Base-by-base conservation (phyloP, 305 asterid species). In the Solanum aculeatissimum region DNA sequence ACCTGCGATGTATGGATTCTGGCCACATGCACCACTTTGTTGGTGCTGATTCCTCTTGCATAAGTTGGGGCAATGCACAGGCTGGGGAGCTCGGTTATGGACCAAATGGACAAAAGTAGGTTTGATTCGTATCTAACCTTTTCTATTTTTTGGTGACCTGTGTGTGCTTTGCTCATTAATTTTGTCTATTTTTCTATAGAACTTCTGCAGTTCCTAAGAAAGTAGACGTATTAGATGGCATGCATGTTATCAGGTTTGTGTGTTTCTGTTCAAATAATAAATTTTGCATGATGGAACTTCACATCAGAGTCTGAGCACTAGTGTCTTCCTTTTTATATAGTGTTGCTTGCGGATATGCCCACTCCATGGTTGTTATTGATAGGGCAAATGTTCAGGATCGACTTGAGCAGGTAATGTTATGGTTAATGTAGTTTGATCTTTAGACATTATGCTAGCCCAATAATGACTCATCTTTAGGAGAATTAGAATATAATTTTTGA, bases 41-140 rank as follows among this genome's bases (percentile, higher is more conserved):
- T 51, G 99, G 98, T 87, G 98, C 99, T 86, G 99, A 97, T 92
- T 93, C 98, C 81, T 97, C 98, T 6, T 97, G 99, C 82, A 97
- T 97, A 83, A 97, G 99, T 87, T 97, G 99, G 99, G 99, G 99
- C 57, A 98, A 89, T 47, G 98, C 97, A 3, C 97, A 94, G 86
- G 92, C 93, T 77, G 99, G 99, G 81, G 98, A 97, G 91, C 94
- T 97, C 71, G 99, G 99, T 86, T 95, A 97, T 87, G 99, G 98
- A 81, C 98, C 98, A 53, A 69, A 81, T 72, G 98, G 92, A 63
- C 99, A 93, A 85, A 97, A 97, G 99, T 97, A 92, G 72, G 74
- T 88, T 49, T 71, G 83, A 74, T 83, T 68, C 38, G 29, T 77
- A 72, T 57, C 45, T 69, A 71, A 10, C 65, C 53, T 42, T 82